Evolutionary conservation across 1,284 basidiomycete species (phyloP), one percentile per base, ranked within the genome.

Genomic region (Puccinia horiana): DNA sequence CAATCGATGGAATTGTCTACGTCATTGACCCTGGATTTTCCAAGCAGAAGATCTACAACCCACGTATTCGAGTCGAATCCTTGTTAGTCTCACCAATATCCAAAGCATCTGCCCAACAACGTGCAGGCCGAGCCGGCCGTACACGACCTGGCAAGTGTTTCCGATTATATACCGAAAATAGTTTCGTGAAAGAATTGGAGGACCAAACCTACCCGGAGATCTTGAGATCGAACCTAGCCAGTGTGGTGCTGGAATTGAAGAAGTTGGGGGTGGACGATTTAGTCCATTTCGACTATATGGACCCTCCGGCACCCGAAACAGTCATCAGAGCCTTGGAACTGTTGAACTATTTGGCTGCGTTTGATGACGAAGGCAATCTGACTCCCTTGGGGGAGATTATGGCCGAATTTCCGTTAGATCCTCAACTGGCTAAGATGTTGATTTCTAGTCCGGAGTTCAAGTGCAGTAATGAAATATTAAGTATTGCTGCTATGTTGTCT

Each of bases 1-100:
- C 96, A 0, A 98, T 99, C 83, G 96, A 98, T 85, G 97, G 96
- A 35, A 98, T 99, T 86, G 95, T 99, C 18, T 99, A 98, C 86
- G 96, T 99, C 82, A 95, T 99, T 65, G 96, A 99, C 87, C 95
- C 97, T 0, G 96, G 96, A 0, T 96, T 97, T 89, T 95, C 94
- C 85, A 96, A 98, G 88, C 94, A 98, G 88, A 98, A 96, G 87
- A 94, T 98, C 76, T 98, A 98, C 89, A 97, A 97, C 87, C 95
- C 95, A 0, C 91, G 96, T 44, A 97, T 98, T 85, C 92, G 97
- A 84, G 95, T 99, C 63, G 96, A 99, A 88, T 94, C 93, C 81
- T 89, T 99, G 80, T 89, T 98, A 11, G 96, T 98, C 44, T 93
- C 92, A 78, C 96, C 97, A 0, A 99, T 99, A 84, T 96, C 94